Percentiles rank a stretch among this genome's conserved stretches.
Evolutionary conservation across 73 alveolate genomes (phyloP).

Genomic region (Effrenium voratum): DNA sequence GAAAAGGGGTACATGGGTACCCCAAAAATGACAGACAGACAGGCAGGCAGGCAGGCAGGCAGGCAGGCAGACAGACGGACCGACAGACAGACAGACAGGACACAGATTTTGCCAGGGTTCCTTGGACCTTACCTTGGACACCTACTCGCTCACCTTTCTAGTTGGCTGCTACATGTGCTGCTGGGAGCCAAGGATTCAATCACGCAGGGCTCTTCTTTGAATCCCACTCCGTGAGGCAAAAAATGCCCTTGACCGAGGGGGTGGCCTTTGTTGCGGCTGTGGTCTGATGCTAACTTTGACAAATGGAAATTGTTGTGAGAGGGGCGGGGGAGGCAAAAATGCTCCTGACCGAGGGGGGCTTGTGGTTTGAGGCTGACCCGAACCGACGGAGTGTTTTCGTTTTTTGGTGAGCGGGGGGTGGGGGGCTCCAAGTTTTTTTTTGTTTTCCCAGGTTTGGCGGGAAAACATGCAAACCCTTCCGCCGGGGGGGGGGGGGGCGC

Average conservation of each 20-base stretch:
- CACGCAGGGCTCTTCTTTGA: not conserved
- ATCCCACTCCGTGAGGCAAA: not conserved
- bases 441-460: not conserved
- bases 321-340: not conserved
- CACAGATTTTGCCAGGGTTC: constrained; percentile 12
- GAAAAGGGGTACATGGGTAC: too few species aligned
- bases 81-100: not conserved
- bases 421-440: not conserved
- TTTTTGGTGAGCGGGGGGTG: not conserved
- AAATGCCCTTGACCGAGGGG: not conserved
- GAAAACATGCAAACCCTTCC: not conserved
- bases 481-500: not conserved
- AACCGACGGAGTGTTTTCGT: not conserved
- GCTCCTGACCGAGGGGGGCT: not conserved
- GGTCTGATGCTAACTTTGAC: not conserved
- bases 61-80: too few species aligned
- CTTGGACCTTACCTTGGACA: constrained; percentile 57
- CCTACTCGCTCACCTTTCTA: constrained; percentile 77
- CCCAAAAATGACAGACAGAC: too few species aligned
- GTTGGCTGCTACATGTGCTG: constrained; percentile 88
- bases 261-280: not conserved
- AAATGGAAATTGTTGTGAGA: not conserved
- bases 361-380: not conserved
- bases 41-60: too few species aligned
- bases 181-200: not conserved